These are phyloP conservation scores for Vararia minispora DNA, from an alignment of 768 basidiomycete genomes.

Conservation along the genomic window DNA sequence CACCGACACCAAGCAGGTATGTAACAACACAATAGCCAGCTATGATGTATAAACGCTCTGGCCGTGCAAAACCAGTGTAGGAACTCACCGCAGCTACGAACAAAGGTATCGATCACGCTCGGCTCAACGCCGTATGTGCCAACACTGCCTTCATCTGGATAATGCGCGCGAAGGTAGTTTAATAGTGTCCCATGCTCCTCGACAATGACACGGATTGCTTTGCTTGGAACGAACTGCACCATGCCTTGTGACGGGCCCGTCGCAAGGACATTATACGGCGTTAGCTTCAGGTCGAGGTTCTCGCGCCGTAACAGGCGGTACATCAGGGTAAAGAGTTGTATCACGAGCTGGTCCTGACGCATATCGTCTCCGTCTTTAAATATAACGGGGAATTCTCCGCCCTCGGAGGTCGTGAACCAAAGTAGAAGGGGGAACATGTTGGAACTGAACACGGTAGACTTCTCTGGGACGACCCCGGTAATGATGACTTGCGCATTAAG, in stretches of 20 bases:
- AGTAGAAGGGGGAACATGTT: constrained; percentile 88
- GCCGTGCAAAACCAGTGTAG: no score
- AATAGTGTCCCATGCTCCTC: constrained; percentile 84
- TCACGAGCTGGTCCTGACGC: constrained; percentile 95
- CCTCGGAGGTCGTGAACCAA: constrained; percentile 79
- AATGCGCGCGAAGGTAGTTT: constrained; percentile 75
- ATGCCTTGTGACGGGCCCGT: constrained; percentile 90
- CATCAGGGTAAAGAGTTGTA: constrained; percentile 99
- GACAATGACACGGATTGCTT: constrained; percentile 90
- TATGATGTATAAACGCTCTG: constrained; percentile 21
- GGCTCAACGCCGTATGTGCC: constrained; percentile 95
- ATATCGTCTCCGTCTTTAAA: constrained; percentile 99
- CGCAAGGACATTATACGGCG: constrained; percentile 86
- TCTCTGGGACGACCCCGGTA: constrained; percentile 82
- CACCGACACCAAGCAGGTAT: constrained; percentile 91
- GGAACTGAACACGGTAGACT: constrained; percentile 94
- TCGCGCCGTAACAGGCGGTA: constrained; percentile 87
- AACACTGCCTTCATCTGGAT: constrained; percentile 91
- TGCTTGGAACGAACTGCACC: constrained; percentile 93
- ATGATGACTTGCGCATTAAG: constrained; percentile 81
- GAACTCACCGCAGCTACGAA: constrained; percentile 84
- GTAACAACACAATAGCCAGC: constrained; percentile 98
- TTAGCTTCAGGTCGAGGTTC: constrained; percentile 87
- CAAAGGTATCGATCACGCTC: constrained; percentile 89
- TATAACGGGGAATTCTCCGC: constrained; percentile 85